Base-by-base conservation (phyloP, 495 filamentous ascomycete genomes). In the Aspergillus olivimuriae region DNA sequence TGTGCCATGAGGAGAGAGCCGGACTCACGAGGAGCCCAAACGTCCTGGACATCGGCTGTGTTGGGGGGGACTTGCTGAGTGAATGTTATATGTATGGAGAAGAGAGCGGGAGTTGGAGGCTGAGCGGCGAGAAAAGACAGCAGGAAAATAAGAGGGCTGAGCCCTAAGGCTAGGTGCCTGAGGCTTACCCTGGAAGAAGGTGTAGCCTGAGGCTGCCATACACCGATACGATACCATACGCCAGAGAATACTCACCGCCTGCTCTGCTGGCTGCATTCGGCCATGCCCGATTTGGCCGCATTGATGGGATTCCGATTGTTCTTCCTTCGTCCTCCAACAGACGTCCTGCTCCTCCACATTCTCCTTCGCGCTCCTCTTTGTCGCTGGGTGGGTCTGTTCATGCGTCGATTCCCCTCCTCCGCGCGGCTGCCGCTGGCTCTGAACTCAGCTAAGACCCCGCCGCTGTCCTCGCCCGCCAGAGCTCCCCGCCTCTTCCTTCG, bases 361-460 rank as follows among this genome's bases (percentile, higher is more conserved):
- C n/a, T n/a, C n/a, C n/a, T n/a, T n/a, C n/a, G n/a, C n/a, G n/a
- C n/a, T n/a, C n/a, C n/a, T n/a, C n/a, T 30, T 18, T 36, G 35
- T 51, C 56, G 44, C 40, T 49, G 41, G 44, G 32, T 44, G 43
- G 44, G 50, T 54, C 39, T 39, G 24, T 28, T 21, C 26, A 70
- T 70, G 64, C 66, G 62, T 52, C 64, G 58, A 23, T 61, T 68
- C 49, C 35, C 35, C 35, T 65, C 65, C 50, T 62, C 51, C 54
- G 45, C 56, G 61, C 50, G 61, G 46, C 23, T 52, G 28, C 46
- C 60, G 51, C 55, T 64, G 52, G 56, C 66, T 57, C 57, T 60
- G 53, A 52, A 48, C 52, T 47, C 56, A 51, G 64, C 64, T 60
- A 62, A 60, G 58, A 60, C 63, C 64, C 66, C 62, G 63, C 66